Evolutionary conservation across 2,329 filamentous ascomycete species (phyloP).

Genomic region (Aspergillus fumigatus): DNA sequence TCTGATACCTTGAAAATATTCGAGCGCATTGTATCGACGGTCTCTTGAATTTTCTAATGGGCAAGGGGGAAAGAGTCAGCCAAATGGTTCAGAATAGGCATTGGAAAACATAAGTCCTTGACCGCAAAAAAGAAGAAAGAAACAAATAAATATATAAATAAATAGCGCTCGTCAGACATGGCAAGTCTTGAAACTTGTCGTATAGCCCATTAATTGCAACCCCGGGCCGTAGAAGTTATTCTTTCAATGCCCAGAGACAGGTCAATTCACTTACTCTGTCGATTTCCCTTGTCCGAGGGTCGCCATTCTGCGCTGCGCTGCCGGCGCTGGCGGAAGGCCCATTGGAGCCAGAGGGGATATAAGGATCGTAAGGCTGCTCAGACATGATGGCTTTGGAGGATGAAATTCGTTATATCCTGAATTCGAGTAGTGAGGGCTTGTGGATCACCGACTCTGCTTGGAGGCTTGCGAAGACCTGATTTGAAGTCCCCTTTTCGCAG

Average conservation of each 20-base stretch:
- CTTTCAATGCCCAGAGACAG: conserved; percentile 1
- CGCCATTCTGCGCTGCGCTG: conserved; percentile 52
- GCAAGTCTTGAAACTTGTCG: not conserved
- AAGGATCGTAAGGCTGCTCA: conserved; percentile 76
- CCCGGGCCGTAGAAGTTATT: not conserved
- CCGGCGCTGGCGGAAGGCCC: conserved; percentile 44
- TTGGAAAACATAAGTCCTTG: not conserved
- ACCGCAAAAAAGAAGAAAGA: not conserved
- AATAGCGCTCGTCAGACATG: not conserved
- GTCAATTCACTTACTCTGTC: conserved; percentile 68
- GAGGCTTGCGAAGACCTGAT: conserved; percentile 7
- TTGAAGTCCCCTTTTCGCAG: conserved; percentile 9
- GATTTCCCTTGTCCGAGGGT: conserved; percentile 66
- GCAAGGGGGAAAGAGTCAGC: conserved; percentile 16
- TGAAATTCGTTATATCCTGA: conserved; percentile 8
- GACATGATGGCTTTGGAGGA: conserved; percentile 44
- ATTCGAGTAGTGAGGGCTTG: conserved; percentile 11
- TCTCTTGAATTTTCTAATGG: conserved; percentile 89
- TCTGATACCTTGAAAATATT: conserved; percentile 97
- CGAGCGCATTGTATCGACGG: conserved; percentile 89
- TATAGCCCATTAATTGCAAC: not conserved
- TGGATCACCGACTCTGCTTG: conserved; percentile 15
- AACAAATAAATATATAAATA: too few relatives aligned
- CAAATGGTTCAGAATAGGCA: conserved; percentile 2
- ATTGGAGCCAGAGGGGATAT: conserved; percentile 67